These are phyloP conservation scores for Prunus campanulata DNA, from an alignment of 306 rosid species.

Conservation along the genomic window DNA sequence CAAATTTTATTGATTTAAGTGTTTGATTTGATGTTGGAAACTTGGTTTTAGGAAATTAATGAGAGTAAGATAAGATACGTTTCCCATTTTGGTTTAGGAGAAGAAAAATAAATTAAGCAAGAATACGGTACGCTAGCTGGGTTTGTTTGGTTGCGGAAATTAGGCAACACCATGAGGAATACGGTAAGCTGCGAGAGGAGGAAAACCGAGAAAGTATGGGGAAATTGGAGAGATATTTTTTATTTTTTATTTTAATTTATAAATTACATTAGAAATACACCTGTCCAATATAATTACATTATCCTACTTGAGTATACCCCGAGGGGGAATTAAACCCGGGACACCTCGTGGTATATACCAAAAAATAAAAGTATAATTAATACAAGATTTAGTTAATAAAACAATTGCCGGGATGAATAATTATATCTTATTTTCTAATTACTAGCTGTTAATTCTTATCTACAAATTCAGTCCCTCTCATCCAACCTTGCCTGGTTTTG, in stretches of 20 bases:
- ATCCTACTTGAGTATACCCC: background rate
- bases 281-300: too few relatives aligned
- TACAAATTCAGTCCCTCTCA: slow-evolving; percentile 23
- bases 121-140: too few relatives aligned
- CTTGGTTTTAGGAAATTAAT: background rate
- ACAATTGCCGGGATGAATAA: background rate
- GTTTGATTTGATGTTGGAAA: background rate
- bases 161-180: too few relatives aligned
- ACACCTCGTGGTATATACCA: background rate
- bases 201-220: too few relatives aligned
- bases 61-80: background rate
- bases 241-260: too few relatives aligned
- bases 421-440: background rate
- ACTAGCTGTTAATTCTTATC: slow-evolving; percentile 24
- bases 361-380: background rate
- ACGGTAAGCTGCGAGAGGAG: too few relatives aligned
- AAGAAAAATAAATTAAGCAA: too few relatives aligned
- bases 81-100: background rate
- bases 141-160: too few relatives aligned
- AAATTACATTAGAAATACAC: too few relatives aligned
- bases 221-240: too few relatives aligned
- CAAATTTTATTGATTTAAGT: background rate
- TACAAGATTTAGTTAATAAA: background rate
- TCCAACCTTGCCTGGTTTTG: slow-evolving; percentile 16
- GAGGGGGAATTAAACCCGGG: too few relatives aligned